Base-by-base conservation (phyloP, 2,329 filamentous ascomycete species). In the Fusarium sp. region DNA sequence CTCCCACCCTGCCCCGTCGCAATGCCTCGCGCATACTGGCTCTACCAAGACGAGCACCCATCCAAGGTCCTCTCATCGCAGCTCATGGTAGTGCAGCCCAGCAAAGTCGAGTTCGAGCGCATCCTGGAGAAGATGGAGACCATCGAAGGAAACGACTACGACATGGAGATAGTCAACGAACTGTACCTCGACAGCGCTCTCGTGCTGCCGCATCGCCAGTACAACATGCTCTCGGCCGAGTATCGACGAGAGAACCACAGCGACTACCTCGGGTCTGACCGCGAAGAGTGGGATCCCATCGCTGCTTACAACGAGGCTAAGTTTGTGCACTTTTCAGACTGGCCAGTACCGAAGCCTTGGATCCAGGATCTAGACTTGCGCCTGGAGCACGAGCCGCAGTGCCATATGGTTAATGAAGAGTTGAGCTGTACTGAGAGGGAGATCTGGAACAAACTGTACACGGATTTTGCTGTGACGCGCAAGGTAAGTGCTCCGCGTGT, bases 1-100 rank as follows among this genome's bases (percentile, higher is more conserved):
- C 81, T 91, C 2, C 91, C 90, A 0, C 77, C 81, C 1, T 83
- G 85, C 2, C 81, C 85, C 4, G 84, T 90, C 8, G 90, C 90
- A 7, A 90, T 92, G 85, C 89, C 90, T 2, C 86, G 88, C 20
- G 91, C 90, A 11, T 92, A 93, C 77, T 93, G 90, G 90, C 81
- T 88, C 85, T 25, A 85, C 85, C 35, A 37, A 37, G 1, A 79
- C 82, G 65, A 68, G 11, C 48, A 66, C 23, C 49, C 49, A 0
- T 61, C 59, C 1, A 80, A 80, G 67, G 83, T 84, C 9, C 81
- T 92, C n/a, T 87, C 88, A 0, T 87, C 86, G 0, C 82, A 88
- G 19, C 73, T 90, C 23, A 82, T 90, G 71, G 82, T 91, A 2
- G 78, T 90, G 19, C 80, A 88, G 53, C 90, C 90, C 0, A 85